These are phyloP conservation scores for Globisporangium perplexum DNA, from an alignment of 352 stramenopile genomes.

Conservation along the genomic window DNA sequence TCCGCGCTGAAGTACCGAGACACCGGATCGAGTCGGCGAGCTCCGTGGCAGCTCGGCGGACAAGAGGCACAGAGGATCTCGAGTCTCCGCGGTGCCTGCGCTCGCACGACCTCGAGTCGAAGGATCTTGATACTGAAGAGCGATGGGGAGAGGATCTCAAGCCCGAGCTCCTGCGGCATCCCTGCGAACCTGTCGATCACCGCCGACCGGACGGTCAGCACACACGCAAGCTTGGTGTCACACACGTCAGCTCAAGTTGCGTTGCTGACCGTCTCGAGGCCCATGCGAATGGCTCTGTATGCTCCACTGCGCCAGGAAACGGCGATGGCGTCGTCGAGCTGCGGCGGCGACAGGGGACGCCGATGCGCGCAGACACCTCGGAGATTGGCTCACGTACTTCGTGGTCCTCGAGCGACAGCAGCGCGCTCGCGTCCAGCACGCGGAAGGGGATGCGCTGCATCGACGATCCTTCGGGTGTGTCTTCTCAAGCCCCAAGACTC, in stretches of 20 bases:
- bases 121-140: slow-evolving; percentile 5
- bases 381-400: background rate
- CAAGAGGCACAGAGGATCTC: slow-evolving; percentile 3
- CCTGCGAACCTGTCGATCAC: slow-evolving; percentile 1
- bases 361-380: too few species aligned
- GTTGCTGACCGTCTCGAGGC: background rate
- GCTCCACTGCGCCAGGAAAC: slow-evolving; percentile 6
- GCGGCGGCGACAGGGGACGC: background rate
- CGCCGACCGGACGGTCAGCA: background rate
- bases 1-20: slow-evolving; percentile 27
- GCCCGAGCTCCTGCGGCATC: slow-evolving; percentile 13
- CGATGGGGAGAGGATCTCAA: slow-evolving; percentile 9
- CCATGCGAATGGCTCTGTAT: slow-evolving; percentile 3
- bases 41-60: background rate
- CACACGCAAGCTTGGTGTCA: background rate
- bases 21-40: slow-evolving; percentile 12
- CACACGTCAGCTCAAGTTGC: background rate
- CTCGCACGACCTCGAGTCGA: slow-evolving; percentile 2
- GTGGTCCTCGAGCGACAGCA: slow-evolving; percentile 1
- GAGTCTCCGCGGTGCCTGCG: slow-evolving; percentile 3
- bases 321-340: background rate
- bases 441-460: slow-evolving; percentile 14
- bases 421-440: slow-evolving; percentile 7
- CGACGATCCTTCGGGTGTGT: background rate
- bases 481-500: too few species aligned